phyloP scores from a whole-genome alignment of 2,329 filamentous ascomycete species.

The Paradendryphiella salina region DNA sequence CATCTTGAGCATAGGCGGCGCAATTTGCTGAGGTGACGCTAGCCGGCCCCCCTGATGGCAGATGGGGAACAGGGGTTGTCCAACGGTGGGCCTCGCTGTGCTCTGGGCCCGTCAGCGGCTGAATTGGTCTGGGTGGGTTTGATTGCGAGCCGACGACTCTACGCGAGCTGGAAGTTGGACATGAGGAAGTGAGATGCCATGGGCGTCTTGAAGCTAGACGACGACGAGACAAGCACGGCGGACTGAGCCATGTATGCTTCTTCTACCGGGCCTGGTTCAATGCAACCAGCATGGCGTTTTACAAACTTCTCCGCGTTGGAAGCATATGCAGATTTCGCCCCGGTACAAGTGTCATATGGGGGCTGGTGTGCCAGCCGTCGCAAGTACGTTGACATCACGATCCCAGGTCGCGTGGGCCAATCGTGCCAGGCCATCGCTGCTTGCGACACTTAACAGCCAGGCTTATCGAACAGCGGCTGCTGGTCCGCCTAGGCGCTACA shows the following conservation, averaged over 20 bases:
- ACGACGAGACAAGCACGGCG: constrained; percentile 1
- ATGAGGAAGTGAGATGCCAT: background rate
- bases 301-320: constrained; percentile 28
- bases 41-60: constrained; percentile 16
- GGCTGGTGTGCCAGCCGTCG: constrained; percentile 32
- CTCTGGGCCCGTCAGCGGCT: constrained; percentile 19
- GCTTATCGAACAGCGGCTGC: background rate
- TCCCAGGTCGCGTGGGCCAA: constrained; percentile 1
- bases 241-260: constrained; percentile 15
- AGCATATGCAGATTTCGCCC: constrained; percentile 30
- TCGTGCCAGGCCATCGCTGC: background rate
- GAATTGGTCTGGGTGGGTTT: constrained; percentile 3
- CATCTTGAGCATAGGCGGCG: constrained; percentile 28
- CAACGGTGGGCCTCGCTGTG: constrained; percentile 22
- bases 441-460: background rate
- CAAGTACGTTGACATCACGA: constrained; percentile 36
- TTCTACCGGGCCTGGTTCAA: constrained; percentile 17
- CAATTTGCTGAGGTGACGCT: constrained; percentile 36
- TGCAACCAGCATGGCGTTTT: constrained; percentile 22
- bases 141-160: constrained; percentile 3
- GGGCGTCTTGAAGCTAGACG: constrained; percentile 1
- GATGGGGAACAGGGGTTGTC: constrained; percentile 14
- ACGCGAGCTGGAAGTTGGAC: background rate
- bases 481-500: constrained; percentile 3
- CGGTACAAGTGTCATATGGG: constrained; percentile 19